Percentiles rank a stretch among this genome's conserved stretches.
These are phyloP conservation scores for Candida berthetii DNA, from an alignment of 805 yeast genomes.

Conservation along the genomic window DNA sequence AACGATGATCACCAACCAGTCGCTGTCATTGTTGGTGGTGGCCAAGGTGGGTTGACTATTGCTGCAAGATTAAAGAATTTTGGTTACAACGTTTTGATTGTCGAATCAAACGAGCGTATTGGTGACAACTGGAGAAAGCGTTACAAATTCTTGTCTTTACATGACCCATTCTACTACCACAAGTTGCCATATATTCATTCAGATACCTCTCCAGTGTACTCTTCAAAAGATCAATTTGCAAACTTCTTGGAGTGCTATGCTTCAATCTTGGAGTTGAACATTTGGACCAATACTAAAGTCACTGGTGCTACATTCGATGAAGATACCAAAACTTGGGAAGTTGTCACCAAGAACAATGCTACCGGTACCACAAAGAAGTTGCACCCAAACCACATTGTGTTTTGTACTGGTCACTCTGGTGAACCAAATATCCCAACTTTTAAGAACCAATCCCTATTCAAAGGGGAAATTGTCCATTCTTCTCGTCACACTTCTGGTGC, in stretches of 20 bases:
- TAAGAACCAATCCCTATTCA: conserved; percentile 29
- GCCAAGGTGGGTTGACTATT: conserved; percentile 36
- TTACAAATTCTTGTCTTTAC: conserved; percentile 36
- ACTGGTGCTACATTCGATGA: conserved; percentile 26
- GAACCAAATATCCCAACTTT: conserved; percentile 37
- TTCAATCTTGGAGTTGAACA: conserved; percentile 32
- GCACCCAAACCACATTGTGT: conserved; percentile 30
- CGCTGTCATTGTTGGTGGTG: conserved; percentile 42
- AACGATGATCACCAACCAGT: conserved; percentile 30
- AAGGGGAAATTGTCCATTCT: conserved; percentile 35
- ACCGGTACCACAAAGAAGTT: conserved; percentile 19
- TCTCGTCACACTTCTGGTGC: conserved; percentile 35
- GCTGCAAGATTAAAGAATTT: conserved; percentile 36
- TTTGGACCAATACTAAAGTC: conserved; percentile 27
- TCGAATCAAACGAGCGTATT: conserved; percentile 29
- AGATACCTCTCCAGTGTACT: conserved; percentile 34
- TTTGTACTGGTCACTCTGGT: conserved; percentile 42
- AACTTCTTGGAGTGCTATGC: conserved; percentile 37
- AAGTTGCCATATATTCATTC: conserved; percentile 33
- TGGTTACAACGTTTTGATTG: conserved; percentile 33
- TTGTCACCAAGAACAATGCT: conserved; percentile 22
- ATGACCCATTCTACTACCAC: conserved; percentile 39
- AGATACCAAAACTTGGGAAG: conserved; percentile 24
- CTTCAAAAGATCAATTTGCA: conserved; percentile 39
- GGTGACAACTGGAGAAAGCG: conserved; percentile 44